phyloP scores from a whole-genome alignment of 208 protist genomes.

The Borovskyia barvae region DNA sequence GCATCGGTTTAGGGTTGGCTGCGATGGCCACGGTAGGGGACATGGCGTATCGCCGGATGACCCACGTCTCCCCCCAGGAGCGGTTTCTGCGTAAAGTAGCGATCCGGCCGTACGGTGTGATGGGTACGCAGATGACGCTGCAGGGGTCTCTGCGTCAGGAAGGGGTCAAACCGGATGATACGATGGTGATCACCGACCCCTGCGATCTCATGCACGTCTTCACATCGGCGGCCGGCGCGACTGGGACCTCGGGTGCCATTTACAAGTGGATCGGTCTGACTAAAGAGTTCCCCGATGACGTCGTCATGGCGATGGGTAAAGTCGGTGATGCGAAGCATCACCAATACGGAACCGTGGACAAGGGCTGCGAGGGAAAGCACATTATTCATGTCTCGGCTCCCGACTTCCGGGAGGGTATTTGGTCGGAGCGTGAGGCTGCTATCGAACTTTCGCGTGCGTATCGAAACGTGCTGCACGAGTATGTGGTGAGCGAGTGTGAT shows the following conservation, averaged over 20 bases:
- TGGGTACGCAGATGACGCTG: slow-evolving; percentile 80
- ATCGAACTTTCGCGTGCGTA: slow-evolving; percentile 83
- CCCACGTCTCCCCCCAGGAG: slow-evolving; percentile 59
- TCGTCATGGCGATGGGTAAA: slow-evolving; percentile 64
- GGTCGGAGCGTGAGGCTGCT: slow-evolving; percentile 78
- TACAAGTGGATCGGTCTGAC: slow-evolving; percentile 82
- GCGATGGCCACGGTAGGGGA: slow-evolving; percentile 31
- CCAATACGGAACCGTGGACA: slow-evolving; percentile 52
- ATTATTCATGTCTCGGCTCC: slow-evolving; percentile 81
- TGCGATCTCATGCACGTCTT: slow-evolving; percentile 70
- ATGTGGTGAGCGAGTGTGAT: slow-evolving; percentile 65
- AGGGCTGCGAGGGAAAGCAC: slow-evolving; percentile 35
- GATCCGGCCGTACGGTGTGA: slow-evolving; percentile 77
- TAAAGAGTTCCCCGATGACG: slow-evolving; percentile 64
- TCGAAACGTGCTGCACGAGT: slow-evolving; percentile 86
- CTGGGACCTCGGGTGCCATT: slow-evolving; percentile 76
- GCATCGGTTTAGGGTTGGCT: slow-evolving; percentile 42
- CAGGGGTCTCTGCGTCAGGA: slow-evolving; percentile 54
- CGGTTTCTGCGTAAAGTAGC: slow-evolving; percentile 76
- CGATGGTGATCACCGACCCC: slow-evolving; percentile 64
- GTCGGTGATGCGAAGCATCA: slow-evolving; percentile 74
- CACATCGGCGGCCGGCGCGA: slow-evolving; percentile 45
- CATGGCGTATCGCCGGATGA: slow-evolving; percentile 49
- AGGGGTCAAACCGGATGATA: slow-evolving; percentile 55
- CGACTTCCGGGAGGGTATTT: slow-evolving; percentile 80